Evolutionary conservation across 495 filamentous ascomycete species (phyloP).

Genomic region (Penicillium simplicissimum): DNA sequence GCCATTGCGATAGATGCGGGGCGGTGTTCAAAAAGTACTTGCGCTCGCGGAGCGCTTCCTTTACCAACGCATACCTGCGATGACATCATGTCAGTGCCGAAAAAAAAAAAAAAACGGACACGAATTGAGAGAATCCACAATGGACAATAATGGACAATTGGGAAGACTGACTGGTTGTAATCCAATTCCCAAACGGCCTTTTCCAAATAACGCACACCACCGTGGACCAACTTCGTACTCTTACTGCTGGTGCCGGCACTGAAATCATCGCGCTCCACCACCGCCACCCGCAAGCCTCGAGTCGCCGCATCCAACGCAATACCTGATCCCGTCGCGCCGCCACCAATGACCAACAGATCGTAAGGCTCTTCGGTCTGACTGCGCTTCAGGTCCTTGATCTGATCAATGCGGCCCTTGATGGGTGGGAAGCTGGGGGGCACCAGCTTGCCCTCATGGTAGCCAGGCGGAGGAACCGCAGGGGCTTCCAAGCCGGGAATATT

Average conservation of each 20-base stretch:
- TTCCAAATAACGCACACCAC: constrained; percentile 93
- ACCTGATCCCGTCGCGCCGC: constrained; percentile 87
- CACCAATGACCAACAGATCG: constrained; percentile 89
- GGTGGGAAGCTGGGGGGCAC: constrained; percentile 78
- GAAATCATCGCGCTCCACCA: constrained; percentile 97
- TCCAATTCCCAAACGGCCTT: constrained; percentile 97
- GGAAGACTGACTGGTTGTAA: constrained; percentile 70
- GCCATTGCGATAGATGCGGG: constrained; percentile 90
- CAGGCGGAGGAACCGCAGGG: constrained; percentile 77
- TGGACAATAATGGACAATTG: neutral
- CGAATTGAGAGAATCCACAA: neutral
- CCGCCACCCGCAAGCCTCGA: constrained; percentile 85
- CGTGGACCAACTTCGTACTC: constrained; percentile 96
- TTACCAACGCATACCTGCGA: constrained; percentile 77
- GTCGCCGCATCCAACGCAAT: constrained; percentile 94
- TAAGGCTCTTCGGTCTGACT: constrained; percentile 54
- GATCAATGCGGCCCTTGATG: constrained; percentile 66
- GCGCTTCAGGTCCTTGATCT: constrained; percentile 54
- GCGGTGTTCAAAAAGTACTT: constrained; percentile 96
- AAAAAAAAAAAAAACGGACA: constrained; percentile 1
- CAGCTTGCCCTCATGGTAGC: constrained; percentile 76
- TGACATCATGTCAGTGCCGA: constrained; percentile 17
- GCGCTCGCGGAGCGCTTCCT: constrained; percentile 92
- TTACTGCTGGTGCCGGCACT: constrained; percentile 92
- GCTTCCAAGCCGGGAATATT: constrained; percentile 84